Base-by-base conservation (phyloP, 2,329 filamentous ascomycete genomes). In the Xylariomycetidae sp. region DNA sequence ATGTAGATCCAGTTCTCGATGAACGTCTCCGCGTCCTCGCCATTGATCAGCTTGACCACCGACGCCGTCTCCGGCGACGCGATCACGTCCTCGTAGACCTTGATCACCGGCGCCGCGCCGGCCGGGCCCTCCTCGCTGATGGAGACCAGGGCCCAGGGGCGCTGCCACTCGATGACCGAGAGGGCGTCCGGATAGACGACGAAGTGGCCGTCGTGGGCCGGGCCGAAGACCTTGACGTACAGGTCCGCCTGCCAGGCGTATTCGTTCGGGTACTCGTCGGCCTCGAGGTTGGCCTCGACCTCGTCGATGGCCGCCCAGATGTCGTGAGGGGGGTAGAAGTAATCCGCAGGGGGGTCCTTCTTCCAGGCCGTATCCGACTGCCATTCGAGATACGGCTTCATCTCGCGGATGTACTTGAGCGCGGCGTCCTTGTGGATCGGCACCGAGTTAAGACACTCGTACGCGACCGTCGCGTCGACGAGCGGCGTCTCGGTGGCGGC, bases 151-250 rank as follows among this genome's bases (percentile, higher is more conserved):
- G 52, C 53, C 9, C 43, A 44, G 4, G 49, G 49, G 14, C 53
- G 42, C 25, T 49, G 51, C 50, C 54, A 65, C 32, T 60, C 52
- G 25, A 67, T 53, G 5, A 57, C 59, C 6, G 56, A 58, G 26
- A 66, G 32, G 23, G 61, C 53, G 37, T 67, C 63, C 3, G 62
- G 58, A 33, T 63, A 63, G 33, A 56, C 57, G 19, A 60, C 53
- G 25, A 64, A 59, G 46, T 66, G 63, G 6, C 63, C 63, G 31
- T 66, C 63, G 36, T 66, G 63, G 0, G 49, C 60, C 6, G 57
- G 48, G 2, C 56, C 58, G 29, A 61, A 60, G 25, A 65, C 53
- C 6, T 40, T 56, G 26, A 49, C 37, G 42, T 64, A 65, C 12
- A 65, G 40, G 26, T 63, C 63, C 4, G 46, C 38, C 42, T 66